Percentiles rank a stretch among this genome's conserved stretches.
phyloP scores from a whole-genome alignment of 2,329 filamentous ascomycete genomes.

The Amphichorda felina region DNA sequence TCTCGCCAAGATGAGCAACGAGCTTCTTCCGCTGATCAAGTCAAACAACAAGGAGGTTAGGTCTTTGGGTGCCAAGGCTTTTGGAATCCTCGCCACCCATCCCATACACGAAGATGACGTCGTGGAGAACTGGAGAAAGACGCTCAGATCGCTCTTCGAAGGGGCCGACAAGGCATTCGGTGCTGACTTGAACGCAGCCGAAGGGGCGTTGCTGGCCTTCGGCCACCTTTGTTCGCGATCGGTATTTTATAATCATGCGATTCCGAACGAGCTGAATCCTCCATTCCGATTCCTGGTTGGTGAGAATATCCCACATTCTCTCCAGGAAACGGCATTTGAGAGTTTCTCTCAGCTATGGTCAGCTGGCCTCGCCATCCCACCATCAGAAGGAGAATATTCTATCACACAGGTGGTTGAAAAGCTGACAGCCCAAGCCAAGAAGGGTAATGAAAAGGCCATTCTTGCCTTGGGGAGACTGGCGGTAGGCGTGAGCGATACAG shows the following conservation, averaged over 20 bases:
- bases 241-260: slow-evolving; percentile 26
- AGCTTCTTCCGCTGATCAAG: slow-evolving; percentile 47
- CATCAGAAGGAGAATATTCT: slow-evolving; percentile 13
- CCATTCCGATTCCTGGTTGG: slow-evolving; percentile 19
- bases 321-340: slow-evolving; percentile 32
- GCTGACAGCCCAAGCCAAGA: slow-evolving; percentile 58
- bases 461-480: slow-evolving; percentile 68
- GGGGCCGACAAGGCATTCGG: slow-evolving; percentile 28
- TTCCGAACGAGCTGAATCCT: slow-evolving; percentile 13
- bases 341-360: slow-evolving; percentile 34
- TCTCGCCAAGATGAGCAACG: slow-evolving; percentile 33
- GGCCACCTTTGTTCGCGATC: slow-evolving; percentile 30
- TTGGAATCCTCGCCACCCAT: slow-evolving; percentile 69
- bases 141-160: slow-evolving; percentile 30
- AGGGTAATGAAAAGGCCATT: slow-evolving; percentile 73
- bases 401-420: slow-evolving; percentile 42
- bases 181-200: slow-evolving; percentile 28
- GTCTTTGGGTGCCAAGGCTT: slow-evolving; percentile 52
- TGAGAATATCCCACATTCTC: slow-evolving; percentile 16
- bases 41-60: slow-evolving; percentile 64
- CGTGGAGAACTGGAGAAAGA: slow-evolving; percentile 10
- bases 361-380: slow-evolving; percentile 26
- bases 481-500: slow-evolving; percentile 39
- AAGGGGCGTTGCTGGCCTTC: slow-evolving; percentile 33
- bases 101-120: slow-evolving; percentile 25